These are phyloP conservation scores for Penicillium sclerotigenum DNA, from an alignment of 2,329 filamentous ascomycete species.

Conservation along the genomic window DNA sequence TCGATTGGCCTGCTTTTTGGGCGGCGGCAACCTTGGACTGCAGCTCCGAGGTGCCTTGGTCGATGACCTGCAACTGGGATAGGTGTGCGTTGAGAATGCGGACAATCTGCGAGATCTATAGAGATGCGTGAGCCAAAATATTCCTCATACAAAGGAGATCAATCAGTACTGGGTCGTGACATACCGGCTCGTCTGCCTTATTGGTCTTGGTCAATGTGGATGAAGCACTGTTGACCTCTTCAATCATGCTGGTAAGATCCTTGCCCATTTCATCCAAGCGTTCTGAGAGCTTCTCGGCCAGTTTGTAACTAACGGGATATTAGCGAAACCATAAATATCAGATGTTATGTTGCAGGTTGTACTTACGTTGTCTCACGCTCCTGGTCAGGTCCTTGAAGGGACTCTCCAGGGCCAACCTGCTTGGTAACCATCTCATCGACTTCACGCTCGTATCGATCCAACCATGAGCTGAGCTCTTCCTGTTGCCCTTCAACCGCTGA, in stretches of 20 bases:
- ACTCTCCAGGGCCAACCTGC: conserved; percentile 71
- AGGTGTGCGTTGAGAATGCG: conserved; percentile 92
- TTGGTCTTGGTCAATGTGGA: conserved; percentile 81
- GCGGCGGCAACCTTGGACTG: conserved; percentile 78
- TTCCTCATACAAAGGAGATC: conserved; percentile 15
- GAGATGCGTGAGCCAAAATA: conserved; percentile 10
- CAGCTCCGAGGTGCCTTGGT: conserved; percentile 74
- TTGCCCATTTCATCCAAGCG: conserved; percentile 90
- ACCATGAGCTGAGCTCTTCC: conserved; percentile 79
- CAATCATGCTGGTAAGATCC: conserved; percentile 92
- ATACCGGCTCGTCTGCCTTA: conserved; percentile 82
- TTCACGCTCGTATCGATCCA: conserved; percentile 87
- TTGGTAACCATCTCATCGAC: conserved; percentile 84
- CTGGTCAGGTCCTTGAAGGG: conserved; percentile 82
- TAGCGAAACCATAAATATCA: conserved; percentile 8
- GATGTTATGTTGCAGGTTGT: not conserved
- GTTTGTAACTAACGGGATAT: conserved; percentile 62
- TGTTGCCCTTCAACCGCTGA: conserved; percentile 88
- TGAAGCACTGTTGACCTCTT: conserved; percentile 95
- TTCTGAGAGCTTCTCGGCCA: conserved; percentile 89
- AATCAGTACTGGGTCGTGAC: conserved; percentile 32
- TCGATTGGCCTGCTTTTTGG: conserved; percentile 68
- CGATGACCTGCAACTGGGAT: conserved; percentile 88
- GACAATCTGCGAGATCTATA: conserved; percentile 86
- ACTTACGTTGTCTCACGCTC: conserved; percentile 86